Percentiles rank a stretch among this genome's conserved stretches.
Conservation (phyloP, 148 eudicot genomes). For the Vaccinium corymbosum region DNA sequence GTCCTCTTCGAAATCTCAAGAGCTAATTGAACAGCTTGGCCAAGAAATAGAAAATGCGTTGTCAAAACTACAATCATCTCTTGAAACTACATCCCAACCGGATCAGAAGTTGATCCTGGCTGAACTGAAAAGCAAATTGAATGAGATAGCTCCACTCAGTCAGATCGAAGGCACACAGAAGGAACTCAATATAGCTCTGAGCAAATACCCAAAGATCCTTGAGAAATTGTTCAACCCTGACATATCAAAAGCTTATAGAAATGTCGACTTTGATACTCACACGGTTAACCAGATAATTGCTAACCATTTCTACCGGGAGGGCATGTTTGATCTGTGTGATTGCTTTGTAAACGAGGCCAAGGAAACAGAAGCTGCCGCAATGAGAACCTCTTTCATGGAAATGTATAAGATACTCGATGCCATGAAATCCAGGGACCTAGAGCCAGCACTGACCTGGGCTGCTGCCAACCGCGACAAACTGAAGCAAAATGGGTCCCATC, state of each 20-base stretch:
- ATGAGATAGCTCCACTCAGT: slow-evolving; percentile 59
- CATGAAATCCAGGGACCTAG: slow-evolving; percentile 53
- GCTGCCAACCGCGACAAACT: slow-evolving; percentile 49
- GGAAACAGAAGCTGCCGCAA: slow-evolving; percentile 38
- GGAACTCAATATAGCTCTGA: slow-evolving; percentile 61
- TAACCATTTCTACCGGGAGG: slow-evolving; percentile 67
- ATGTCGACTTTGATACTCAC: slow-evolving; percentile 52
- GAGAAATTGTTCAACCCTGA: slow-evolving; percentile 72
- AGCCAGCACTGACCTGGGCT: slow-evolving; percentile 75
- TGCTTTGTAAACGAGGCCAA: slow-evolving; percentile 51
- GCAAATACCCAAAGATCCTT: slow-evolving; percentile 64
- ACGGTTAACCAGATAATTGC: slow-evolving; percentile 66
- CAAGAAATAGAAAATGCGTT: slow-evolving; percentile 64
- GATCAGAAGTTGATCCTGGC: slow-evolving; percentile 46
- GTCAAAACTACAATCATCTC: slow-evolving; percentile 39
- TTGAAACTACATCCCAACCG: slow-evolving; percentile 26
- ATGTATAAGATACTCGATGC: slow-evolving; percentile 72
- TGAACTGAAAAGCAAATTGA: slow-evolving; percentile 64
- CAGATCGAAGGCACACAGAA: slow-evolving; percentile 67
- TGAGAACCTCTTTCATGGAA: slow-evolving; percentile 49
- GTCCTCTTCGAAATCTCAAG: slow-evolving; percentile 55
- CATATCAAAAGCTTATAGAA: slow-evolving; percentile 74
- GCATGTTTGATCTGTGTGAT: slow-evolving; percentile 70
- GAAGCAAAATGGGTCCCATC: slow-evolving; percentile 57
- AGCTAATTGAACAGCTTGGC: slow-evolving; percentile 50